Evolutionary conservation across 177 flowering plant species (phyloP), one percentile per base, ranked within the genome.

Genomic region (Tripterygium wilfordii): DNA sequence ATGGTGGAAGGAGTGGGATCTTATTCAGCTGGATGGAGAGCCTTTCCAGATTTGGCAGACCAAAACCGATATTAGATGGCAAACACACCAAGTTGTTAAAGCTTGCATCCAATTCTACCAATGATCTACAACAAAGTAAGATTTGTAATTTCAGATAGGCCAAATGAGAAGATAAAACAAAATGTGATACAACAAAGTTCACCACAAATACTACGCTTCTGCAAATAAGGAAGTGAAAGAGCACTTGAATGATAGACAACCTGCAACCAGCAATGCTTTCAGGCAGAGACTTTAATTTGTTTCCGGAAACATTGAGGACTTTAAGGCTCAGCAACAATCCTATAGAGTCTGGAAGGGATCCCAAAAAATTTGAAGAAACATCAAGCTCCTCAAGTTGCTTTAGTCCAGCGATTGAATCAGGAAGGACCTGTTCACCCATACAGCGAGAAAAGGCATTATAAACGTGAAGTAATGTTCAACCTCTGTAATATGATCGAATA

Each of bases 251-350:
- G 17, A 27, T 29, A 17, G 13, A 28, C 33, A 69, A 91, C 98
- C 90, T 77, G 98, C 98, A 91, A 33, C 67, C 68, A 50, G 76
- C 66, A 49, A 88, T 80, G 74, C 85, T 80, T 57, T 91, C 95
- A n/a, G 98, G 98, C 9, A 91, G 65, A 26, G 70, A 57, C 24
- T 25, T 54, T 10, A 91, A 75, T 72, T 83, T 83, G 76, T 88
- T 91, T 52, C 77, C 69, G 14, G 96, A 85, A 12, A 77, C 87
- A 65, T 85, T 66, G 7, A 91, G 66, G 36, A 77, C 58, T 61
- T 72, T 88, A 58, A 91, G 61, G 16, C 73, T 83, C 38, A 62
- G 62, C 56, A 91, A 56, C 66, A 85, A 49, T 3, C 98, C 96
- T 48, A 85, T 75, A 19, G 98, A 88, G 44, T 88, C 98, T 3